phyloP scores from a whole-genome alignment of 2,329 filamentous ascomycete genomes.

The Didymellaceae sp. region DNA sequence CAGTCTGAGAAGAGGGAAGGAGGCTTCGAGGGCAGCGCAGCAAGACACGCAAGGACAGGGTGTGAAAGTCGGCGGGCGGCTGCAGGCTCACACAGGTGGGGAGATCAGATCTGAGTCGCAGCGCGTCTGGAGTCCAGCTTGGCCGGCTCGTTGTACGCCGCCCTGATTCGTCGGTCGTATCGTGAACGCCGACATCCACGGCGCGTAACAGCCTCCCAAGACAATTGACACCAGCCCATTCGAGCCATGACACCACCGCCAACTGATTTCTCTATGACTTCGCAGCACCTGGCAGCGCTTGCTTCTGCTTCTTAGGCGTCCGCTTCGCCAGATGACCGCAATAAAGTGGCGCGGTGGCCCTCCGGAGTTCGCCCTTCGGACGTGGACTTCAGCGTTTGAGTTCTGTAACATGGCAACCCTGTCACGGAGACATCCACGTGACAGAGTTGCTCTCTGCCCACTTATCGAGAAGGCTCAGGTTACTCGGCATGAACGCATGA shows the following conservation, averaged over 20 bases:
- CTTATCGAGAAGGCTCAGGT: slow-evolving; percentile 22
- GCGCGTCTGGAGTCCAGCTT: slow-evolving; percentile 45
- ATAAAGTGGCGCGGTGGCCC: slow-evolving; percentile 19
- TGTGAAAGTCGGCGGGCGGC: slow-evolving; percentile 45
- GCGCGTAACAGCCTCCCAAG: slow-evolving; percentile 36
- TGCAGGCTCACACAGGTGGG: slow-evolving; percentile 46
- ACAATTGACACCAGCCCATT: slow-evolving; percentile 33
- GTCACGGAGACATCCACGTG: slow-evolving; percentile 48
- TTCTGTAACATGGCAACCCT: slow-evolving; percentile 46
- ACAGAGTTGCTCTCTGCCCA: slow-evolving; percentile 27
- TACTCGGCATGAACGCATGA: slow-evolving; percentile 48
- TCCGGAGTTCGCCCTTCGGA: slow-evolving; percentile 21
- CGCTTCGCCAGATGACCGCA: slow-evolving; percentile 19
- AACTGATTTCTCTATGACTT: slow-evolving; percentile 20
- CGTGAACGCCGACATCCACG: slow-evolving; percentile 39
- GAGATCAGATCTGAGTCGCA: slow-evolving; percentile 47
- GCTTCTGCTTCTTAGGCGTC: slow-evolving; percentile 10
- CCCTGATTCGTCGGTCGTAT: slow-evolving; percentile 40
- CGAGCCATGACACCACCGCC: slow-evolving; percentile 40
- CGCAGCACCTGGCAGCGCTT: slow-evolving; percentile 24
- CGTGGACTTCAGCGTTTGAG: slow-evolving; percentile 42
- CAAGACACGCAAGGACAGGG: slow-evolving; percentile 37
- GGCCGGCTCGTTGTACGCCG: slow-evolving; percentile 33
- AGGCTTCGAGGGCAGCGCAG: slow-evolving; percentile 38
- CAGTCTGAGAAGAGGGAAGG: slow-evolving; percentile 29